Evolutionary conservation across 2,329 filamentous ascomycete species (phyloP).

Genomic region (Fusarium humuli): DNA sequence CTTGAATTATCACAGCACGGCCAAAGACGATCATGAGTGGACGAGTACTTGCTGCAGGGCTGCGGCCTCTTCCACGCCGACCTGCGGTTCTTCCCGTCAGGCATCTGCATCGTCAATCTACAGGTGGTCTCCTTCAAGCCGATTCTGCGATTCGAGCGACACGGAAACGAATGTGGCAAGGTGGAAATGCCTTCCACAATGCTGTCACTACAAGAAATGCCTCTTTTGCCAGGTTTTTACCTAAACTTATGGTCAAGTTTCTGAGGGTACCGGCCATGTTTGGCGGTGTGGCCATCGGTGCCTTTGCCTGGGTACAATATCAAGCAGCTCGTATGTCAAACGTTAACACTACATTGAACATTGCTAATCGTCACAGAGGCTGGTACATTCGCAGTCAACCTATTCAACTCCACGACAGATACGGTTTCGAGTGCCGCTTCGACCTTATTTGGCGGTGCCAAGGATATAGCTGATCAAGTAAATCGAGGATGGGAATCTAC

Average conservation of each 20-base stretch:
- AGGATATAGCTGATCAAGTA: constrained; percentile 82
- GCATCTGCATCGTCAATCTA: constrained; percentile 74
- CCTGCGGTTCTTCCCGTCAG: constrained; percentile 66
- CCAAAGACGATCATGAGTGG: constrained; percentile 50
- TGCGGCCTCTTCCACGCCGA: constrained; percentile 74
- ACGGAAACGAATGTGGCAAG: constrained; percentile 77
- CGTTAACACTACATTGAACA: neutral
- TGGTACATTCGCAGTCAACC: constrained; percentile 66
- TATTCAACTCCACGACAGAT: constrained; percentile 80
- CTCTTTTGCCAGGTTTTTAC: constrained; percentile 75
- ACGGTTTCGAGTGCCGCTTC: constrained; percentile 76
- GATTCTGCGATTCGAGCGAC: constrained; percentile 72
- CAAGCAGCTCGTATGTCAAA: constrained; percentile 82
- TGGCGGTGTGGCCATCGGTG: constrained; percentile 87
- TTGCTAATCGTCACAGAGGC: constrained; percentile 57
- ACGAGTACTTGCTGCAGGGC: constrained; percentile 72
- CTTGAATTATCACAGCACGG: constrained; percentile 32
- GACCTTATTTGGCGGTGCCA: constrained; percentile 76
- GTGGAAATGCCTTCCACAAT: constrained; percentile 88
- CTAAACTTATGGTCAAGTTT: constrained; percentile 91
- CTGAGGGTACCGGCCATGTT: constrained; percentile 89
- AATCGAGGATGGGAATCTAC: constrained; percentile 84
- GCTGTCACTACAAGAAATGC: constrained; percentile 72
- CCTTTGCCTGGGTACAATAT: constrained; percentile 93
- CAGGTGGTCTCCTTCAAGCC: constrained; percentile 75